A percentile compares a stretch with the other conserved stretches of the same genome.
Conservation (phyloP, 495 filamentous ascomycete genomes). For the Podospora fimiseda region DNA sequence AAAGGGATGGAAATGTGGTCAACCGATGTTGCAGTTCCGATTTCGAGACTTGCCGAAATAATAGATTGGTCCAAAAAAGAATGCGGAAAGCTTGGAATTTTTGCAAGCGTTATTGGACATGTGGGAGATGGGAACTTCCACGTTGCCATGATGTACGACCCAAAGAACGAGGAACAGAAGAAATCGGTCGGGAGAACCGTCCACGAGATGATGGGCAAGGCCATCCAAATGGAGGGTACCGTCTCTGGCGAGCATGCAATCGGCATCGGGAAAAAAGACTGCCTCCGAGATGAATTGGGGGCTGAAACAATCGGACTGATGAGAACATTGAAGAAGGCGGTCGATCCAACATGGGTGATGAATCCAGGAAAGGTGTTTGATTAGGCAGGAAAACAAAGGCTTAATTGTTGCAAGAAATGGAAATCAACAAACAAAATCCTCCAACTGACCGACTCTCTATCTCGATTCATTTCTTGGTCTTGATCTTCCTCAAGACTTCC, state of each 20-base stretch:
- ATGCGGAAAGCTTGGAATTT: conserved; percentile 54
- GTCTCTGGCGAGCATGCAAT: conserved; percentile 34
- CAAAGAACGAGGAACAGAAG: conserved; percentile 16
- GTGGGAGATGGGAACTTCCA: conserved; percentile 49
- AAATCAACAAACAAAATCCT: background rate
- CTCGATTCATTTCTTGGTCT: background rate
- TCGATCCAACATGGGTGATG: conserved; percentile 32
- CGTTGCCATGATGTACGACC: conserved; percentile 29
- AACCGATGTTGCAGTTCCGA: conserved; percentile 65
- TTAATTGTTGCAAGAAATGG: background rate
- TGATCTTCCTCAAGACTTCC: background rate
- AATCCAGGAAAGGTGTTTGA: conserved; percentile 36
- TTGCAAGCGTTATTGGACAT: conserved; percentile 68
- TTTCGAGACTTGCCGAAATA: conserved; percentile 62
- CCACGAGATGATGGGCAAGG: conserved; percentile 25
- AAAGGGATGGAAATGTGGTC: conserved; percentile 56
- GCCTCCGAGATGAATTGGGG: conserved; percentile 27
- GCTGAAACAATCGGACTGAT: conserved; percentile 26
- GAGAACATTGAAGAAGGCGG: conserved; percentile 23
- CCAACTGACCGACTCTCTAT: too few species aligned
- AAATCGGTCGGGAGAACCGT: conserved; percentile 18
- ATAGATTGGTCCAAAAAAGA: conserved; percentile 62
- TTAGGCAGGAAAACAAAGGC: background rate
- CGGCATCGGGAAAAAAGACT: conserved; percentile 31
- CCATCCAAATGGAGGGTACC: conserved; percentile 34